A percentile compares a stretch with the other conserved stretches of the same genome.
These are phyloP conservation scores for Neonectria hederae DNA, from an alignment of 2,329 filamentous ascomycete species.

Conservation along the genomic window DNA sequence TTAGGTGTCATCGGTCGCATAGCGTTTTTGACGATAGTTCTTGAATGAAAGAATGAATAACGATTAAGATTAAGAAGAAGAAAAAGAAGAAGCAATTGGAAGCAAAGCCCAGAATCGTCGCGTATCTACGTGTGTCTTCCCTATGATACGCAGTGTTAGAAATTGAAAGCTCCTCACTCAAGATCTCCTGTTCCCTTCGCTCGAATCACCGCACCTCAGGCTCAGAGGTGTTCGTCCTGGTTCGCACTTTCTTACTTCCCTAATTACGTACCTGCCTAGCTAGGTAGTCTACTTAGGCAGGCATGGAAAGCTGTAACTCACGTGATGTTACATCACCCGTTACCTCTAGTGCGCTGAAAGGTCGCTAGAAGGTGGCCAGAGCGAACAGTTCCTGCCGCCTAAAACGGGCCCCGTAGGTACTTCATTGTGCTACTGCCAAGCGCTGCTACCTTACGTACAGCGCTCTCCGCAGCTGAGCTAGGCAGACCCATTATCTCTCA, in stretches of 20 bases:
- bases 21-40: slow-evolving; percentile 12
- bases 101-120: neutral
- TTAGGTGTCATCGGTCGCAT: slow-evolving; percentile 9
- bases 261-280: no score
- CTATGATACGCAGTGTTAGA: neutral
- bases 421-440: slow-evolving; percentile 14
- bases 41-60: slow-evolving; percentile 23
- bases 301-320: slow-evolving; percentile 20
- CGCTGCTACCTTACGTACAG: slow-evolving; percentile 24
- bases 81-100: neutral
- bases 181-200: neutral
- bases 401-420: slow-evolving; percentile 30
- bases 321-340: slow-evolving; percentile 26
- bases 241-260: neutral
- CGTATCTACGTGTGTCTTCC: neutral
- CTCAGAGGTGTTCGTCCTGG: slow-evolving; percentile 8
- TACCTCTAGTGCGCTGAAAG: neutral
- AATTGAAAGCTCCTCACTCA: neutral
- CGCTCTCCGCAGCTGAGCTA: slow-evolving; percentile 30
- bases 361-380: slow-evolving; percentile 18
- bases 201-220: neutral
- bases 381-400: slow-evolving; percentile 34
- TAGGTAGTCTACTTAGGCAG: neutral
- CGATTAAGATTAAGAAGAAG: slow-evolving; percentile 7
- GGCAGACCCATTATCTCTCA: slow-evolving; percentile 43